Evolutionary conservation across 768 basidiomycete genomes (phyloP), one percentile per base, ranked within the genome.

Genomic region (Asterophora lycoperdoides): DNA sequence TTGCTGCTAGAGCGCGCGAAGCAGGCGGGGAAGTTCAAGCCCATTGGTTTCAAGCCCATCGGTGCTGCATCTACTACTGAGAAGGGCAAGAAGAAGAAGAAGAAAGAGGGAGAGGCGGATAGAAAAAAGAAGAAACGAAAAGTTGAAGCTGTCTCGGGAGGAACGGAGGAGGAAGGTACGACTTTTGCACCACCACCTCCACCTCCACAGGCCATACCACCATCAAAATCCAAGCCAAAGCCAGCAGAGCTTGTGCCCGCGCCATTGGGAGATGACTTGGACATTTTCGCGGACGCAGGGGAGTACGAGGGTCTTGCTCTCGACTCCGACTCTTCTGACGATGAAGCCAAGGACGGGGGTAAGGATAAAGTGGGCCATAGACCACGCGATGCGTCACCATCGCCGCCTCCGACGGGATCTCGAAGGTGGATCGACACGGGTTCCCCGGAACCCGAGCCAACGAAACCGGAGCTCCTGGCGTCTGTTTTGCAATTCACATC

Each of bases 211-310:
- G 37, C 33, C 11, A 34, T 44, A 8, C 20, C 48, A 43, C 47
- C 3, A 38, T 38, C 37, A 43, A 19, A 35, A 14, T 48, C 46
- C 17, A 47, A 13, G 30, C 18, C 34, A 39, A 18, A 39, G 11
- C 44, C 55, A 38, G 54, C 63, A 7, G 59, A 57, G 48, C 62
- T 66, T 1, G 68, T 74, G 44, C 64, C 68, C 4, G 70, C 71
- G 49, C 65, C 70, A 5, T 53, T 71, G 6, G 63, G 68, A n/a
- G 81, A 81, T 15, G 81, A 90, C 44, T 78, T 90, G 35, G 88
- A 95, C 60, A 94, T 96, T 36, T 96, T 96, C 62, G 87, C 81
- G 1, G 93, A 72, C 45, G 89, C 81, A 4, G 92, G 85, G 8
- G 89, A 90, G 41, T 96, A 94, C 60, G 76, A 85, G 44, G 88